Base-by-base conservation (phyloP, 208 protist genomes). In the Trichomonas vaginalis region DNA sequence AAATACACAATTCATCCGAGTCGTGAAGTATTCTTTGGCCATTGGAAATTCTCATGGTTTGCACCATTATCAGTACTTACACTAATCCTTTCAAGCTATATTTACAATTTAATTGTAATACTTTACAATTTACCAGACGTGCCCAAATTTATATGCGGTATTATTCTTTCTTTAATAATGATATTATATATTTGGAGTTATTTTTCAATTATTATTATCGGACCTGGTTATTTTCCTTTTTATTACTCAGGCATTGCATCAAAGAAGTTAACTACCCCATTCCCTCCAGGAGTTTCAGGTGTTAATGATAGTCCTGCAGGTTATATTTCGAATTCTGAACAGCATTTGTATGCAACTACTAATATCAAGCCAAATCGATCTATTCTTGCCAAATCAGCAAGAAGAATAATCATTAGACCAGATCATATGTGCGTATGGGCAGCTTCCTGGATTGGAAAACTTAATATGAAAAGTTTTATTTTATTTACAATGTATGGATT, bases 161-260 rank as follows among this genome's bases (percentile, higher is more conserved):
- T 14, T 4, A 45, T 48, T 15, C 1, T 88, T 2, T 35, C 40
- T 10, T 23, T 47, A 88, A 45, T 88, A 17, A 48, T 32, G 12
- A 0, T 48, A n/a, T 48, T 88, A 6, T 88, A 45, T 32, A 10
- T 88, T 48, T 14, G 3, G 8, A 32, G n/a, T 21, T 88, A 88
- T 21, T 47, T 48, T 21, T 2, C 3, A 88, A 47, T 48, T 88
- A 88, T 88, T 48, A 23, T 48, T 88, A 10, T 48, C 8, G 82
- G 82, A 21, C 82, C 82, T 17, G 82, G 82, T 32, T 88, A 88
- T 48, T 88, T 88, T 32, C 82, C 82, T n/a, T 88, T 88, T 88
- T 88, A 88, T 88, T 88, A 40, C 10, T 47, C 12, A n/a, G 56
- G 21, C n/a, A n/a, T n/a, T 70, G 1, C n/a, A 2, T n/a, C 17